These are phyloP conservation scores for Phytophthora rubi DNA, from an alignment of 352 stramenopile species.

Conservation along the genomic window DNA sequence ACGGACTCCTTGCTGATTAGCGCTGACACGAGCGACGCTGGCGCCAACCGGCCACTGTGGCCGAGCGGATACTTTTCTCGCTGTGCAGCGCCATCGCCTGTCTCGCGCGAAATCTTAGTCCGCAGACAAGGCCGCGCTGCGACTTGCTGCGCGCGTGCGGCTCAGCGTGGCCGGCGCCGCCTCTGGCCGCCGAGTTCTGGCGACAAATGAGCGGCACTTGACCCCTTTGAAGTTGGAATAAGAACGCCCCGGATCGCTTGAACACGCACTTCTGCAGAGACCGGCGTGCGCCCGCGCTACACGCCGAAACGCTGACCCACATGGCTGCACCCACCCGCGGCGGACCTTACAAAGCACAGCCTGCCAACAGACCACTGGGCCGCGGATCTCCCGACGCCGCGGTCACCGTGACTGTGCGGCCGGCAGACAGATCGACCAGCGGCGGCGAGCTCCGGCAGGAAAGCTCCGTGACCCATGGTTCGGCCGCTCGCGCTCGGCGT, in stretches of 20 bases:
- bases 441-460: background rate
- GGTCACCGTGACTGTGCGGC: no score
- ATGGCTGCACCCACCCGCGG: conserved; percentile 6
- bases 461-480: conserved; percentile 3
- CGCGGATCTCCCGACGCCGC: no score
- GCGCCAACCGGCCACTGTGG: conserved; percentile 29
- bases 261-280: conserved; percentile 27
- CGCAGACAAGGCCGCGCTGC: conserved; percentile 22
- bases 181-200: conserved; percentile 17
- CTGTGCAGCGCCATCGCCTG: conserved; percentile 33
- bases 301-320: conserved; percentile 13
- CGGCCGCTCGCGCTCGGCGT: background rate
- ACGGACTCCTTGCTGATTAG: conserved; percentile 20
- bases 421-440: background rate
- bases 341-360: background rate
- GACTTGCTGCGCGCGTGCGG: conserved; percentile 4
- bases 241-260: conserved; percentile 31
- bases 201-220: conserved; percentile 38
- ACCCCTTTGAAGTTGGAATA: conserved; percentile 42
- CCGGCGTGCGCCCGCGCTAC: conserved; percentile 2
- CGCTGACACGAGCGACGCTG: conserved; percentile 24
- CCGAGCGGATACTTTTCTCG: conserved; percentile 17
- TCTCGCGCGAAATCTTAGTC: conserved; percentile 39
- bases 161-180: conserved; percentile 3
- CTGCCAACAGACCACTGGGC: background rate